Percentiles rank a stretch among this genome's conserved stretches.
These are phyloP conservation scores for Pseudogymnoascus pannorum DNA, from an alignment of 2,329 filamentous ascomycete species.

Conservation along the genomic window DNA sequence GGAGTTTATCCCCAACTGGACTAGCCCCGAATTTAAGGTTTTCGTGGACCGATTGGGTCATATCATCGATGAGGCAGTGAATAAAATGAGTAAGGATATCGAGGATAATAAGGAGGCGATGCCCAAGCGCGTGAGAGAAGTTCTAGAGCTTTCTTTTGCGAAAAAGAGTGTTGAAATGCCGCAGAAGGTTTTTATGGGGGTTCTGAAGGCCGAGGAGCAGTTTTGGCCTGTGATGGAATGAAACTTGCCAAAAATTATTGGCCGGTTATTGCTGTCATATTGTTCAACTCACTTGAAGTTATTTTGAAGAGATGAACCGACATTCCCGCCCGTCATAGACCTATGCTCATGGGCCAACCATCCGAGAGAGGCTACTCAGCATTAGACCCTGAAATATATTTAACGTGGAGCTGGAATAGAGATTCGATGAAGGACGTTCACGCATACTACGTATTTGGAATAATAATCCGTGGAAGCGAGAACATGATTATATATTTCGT, in stretches of 20 bases:
- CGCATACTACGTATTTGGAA: neutral
- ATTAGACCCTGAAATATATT: neutral
- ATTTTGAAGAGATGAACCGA: neutral
- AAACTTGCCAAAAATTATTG: neutral
- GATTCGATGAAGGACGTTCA: neutral
- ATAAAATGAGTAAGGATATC: slow-evolving; percentile 29
- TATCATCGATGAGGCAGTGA: slow-evolving; percentile 46
- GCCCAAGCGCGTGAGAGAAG: slow-evolving; percentile 31
- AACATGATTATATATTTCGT: neutral
- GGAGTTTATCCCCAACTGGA: slow-evolving; percentile 65
- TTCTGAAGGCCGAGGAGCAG: slow-evolving; percentile 48
- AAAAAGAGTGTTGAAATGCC: slow-evolving; percentile 5
- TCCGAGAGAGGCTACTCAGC: neutral
- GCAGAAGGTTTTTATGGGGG: slow-evolving; percentile 27
- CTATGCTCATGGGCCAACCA: neutral
- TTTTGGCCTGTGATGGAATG: slow-evolving; percentile 48
- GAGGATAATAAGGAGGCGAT: slow-evolving; percentile 27
- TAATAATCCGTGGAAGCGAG: neutral
- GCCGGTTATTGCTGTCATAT: neutral
- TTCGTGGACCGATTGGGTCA: slow-evolving; percentile 50
- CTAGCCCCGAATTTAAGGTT: slow-evolving; percentile 48
- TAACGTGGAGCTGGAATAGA: neutral
- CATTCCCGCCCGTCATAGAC: neutral
- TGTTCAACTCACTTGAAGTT: neutral
- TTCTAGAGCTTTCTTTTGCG: slow-evolving; percentile 38